phyloP scores from a whole-genome alignment of 192 early-diverging fungal species.

The Irineochytrium annulatum region DNA sequence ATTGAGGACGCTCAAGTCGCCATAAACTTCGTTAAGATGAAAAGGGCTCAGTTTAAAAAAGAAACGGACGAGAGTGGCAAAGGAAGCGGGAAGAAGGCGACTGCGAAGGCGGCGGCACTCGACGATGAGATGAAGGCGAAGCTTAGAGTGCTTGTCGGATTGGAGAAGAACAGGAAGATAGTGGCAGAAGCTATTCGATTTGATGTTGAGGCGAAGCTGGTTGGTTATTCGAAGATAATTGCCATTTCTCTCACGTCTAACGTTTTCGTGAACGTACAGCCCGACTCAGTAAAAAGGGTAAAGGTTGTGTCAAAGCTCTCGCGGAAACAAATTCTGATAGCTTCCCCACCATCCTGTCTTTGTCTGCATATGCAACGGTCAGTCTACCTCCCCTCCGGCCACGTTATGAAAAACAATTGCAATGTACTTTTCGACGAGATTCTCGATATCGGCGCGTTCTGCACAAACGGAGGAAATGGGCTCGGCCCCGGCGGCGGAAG shows the following conservation, averaged over 20 bases:
- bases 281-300: conserved; percentile 4
- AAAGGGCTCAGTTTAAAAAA: conserved; percentile 7
- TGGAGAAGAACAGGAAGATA: conserved; percentile 10
- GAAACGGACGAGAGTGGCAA: background rate
- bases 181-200: conserved; percentile 16
- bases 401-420: conserved; percentile 73
- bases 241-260: background rate
- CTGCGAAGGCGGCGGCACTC: background rate
- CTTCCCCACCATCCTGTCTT: conserved; percentile 73
- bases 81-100: background rate
- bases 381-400: conserved; percentile 66
- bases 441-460: conserved; percentile 75
- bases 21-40: conserved; percentile 12
- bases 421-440: conserved; percentile 63
- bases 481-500: too few relatives aligned
- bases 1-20: conserved; percentile 12
- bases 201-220: conserved; percentile 31
- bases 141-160: background rate
- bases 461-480: conserved; percentile 62
- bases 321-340: conserved; percentile 82
- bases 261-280: conserved; percentile 6
- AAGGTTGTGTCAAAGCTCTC: conserved; percentile 26
- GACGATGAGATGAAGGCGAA: conserved; percentile 7
- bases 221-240: conserved; percentile 7
- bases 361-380: conserved; percentile 84